Conservation (phyloP, 2,329 filamentous ascomycete species). For the Elsinoe fawcettii region DNA sequence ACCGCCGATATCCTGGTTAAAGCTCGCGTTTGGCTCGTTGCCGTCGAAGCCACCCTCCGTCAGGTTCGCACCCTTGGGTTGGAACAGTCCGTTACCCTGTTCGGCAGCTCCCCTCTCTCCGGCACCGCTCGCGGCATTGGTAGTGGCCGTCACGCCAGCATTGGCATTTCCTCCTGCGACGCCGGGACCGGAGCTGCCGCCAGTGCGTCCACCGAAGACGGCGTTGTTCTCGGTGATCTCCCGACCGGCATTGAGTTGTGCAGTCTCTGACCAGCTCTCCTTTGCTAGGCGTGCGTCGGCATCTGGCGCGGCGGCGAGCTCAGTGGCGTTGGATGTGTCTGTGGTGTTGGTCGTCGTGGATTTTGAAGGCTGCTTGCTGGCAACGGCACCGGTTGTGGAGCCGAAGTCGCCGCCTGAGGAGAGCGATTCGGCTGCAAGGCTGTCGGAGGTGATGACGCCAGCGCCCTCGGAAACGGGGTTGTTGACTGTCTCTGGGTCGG, state of each 20-base stretch:
- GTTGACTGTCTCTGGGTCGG: constrained; percentile 40
- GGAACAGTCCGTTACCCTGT: constrained; percentile 22
- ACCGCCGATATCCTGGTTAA: constrained; percentile 45
- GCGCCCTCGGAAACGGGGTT: constrained; percentile 54
- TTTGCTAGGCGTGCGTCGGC: constrained; percentile 40
- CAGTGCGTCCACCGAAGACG: constrained; percentile 17
- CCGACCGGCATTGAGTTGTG: constrained; percentile 34
- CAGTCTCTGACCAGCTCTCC: constrained; percentile 33
- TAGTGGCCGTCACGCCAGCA: neutral
- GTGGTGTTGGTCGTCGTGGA: constrained; percentile 51
- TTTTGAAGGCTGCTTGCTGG: constrained; percentile 42
- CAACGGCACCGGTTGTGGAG: constrained; percentile 48
- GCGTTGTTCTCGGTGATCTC: constrained; percentile 26
- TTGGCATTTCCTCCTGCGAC: neutral
- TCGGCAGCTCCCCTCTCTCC: constrained; percentile 19
- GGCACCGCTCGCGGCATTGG: constrained; percentile 12
- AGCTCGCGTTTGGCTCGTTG: constrained; percentile 42
- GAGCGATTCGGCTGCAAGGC: constrained; percentile 67
- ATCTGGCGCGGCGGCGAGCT: constrained; percentile 42
- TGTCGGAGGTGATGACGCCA: constrained; percentile 59
- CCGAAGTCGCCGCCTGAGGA: constrained; percentile 53
- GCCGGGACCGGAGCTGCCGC: neutral
- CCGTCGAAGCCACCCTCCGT: constrained; percentile 40
- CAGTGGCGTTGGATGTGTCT: constrained; percentile 46
- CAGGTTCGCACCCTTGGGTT: constrained; percentile 47